These are phyloP conservation scores for Mucuna pruriens DNA, from an alignment of 306 rosid genomes.

Conservation along the genomic window DNA sequence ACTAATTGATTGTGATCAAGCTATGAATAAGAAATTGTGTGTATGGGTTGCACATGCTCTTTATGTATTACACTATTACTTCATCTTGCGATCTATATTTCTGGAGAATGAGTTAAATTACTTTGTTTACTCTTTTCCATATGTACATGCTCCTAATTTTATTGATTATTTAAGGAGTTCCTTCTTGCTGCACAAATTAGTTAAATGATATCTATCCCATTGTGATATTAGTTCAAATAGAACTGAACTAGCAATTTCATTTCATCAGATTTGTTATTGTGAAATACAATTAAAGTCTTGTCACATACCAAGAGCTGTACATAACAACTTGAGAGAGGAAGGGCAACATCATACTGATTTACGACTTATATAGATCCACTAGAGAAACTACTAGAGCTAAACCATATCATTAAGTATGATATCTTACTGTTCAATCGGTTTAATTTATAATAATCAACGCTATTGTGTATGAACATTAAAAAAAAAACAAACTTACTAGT, in stretches of 20 bases:
- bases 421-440: slow-evolving; percentile 12
- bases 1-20: neutral
- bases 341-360: slow-evolving; percentile 12
- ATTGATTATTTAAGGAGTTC: slow-evolving; percentile 16
- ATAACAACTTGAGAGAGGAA: slow-evolving; percentile 24
- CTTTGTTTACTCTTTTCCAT: neutral
- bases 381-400: slow-evolving; percentile 24
- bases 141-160: neutral
- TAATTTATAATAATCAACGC: slow-evolving; percentile 18
- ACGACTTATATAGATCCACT: neutral
- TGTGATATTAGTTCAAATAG: neutral
- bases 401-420: slow-evolving; percentile 27
- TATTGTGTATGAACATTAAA: neutral
- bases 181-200: neutral
- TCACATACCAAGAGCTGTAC: slow-evolving; percentile 5
- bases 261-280: neutral
- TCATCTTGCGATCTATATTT: neutral
- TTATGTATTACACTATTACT: neutral
- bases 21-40: neutral
- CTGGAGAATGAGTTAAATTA: neutral
- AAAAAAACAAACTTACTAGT: neutral
- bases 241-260: neutral
- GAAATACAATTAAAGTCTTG: slow-evolving; percentile 18
- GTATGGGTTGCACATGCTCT: neutral
- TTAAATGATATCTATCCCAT: neutral